Conservation (phyloP, 2,329 filamentous ascomycete genomes). For the Scorias spongiosa region DNA sequence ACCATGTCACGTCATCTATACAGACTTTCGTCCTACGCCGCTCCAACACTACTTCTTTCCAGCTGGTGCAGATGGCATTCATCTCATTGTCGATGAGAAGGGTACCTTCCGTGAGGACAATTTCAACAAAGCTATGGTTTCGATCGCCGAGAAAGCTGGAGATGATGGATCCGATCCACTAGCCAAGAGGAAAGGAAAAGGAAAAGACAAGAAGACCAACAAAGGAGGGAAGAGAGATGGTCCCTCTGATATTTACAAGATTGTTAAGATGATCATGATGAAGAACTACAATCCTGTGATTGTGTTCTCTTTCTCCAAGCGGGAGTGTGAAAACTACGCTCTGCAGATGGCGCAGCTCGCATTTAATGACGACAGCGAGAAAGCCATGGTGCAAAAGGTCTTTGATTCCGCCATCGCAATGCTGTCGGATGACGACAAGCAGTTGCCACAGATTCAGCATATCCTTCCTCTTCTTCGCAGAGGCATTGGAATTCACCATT, state of each 20-base stretch:
- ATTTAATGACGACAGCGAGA: constrained; percentile 94
- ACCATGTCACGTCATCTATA: constrained; percentile 97
- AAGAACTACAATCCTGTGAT: constrained; percentile 97
- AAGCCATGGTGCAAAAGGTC: constrained; percentile 83
- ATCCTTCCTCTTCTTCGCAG: constrained; percentile 76
- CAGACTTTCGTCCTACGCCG: constrained; percentile 91
- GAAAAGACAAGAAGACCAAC: constrained; percentile 81
- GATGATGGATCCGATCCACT: constrained; percentile 65
- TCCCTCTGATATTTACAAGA: constrained; percentile 82
- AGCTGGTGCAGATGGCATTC: constrained; percentile 78
- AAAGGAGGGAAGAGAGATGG: constrained; percentile 64
- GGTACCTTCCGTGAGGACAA: constrained; percentile 92
- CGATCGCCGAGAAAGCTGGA: constrained; percentile 76
- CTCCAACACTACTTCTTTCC: constrained; percentile 98
- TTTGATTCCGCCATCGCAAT: constrained; percentile 88
- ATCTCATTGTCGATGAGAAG: constrained; percentile 92
- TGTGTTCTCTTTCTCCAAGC: constrained; percentile 98
- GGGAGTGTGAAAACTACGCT: constrained; percentile 84
- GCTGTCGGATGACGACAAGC: constrained; percentile 78
- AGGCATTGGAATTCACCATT: constrained; percentile 95
- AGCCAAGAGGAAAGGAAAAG: constrained; percentile 70
- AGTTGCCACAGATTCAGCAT: constrained; percentile 78
- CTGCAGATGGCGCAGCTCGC: constrained; percentile 72
- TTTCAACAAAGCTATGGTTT: constrained; percentile 88
- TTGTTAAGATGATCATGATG: constrained; percentile 96